Evolutionary conservation across 2,329 filamentous ascomycete genomes (phyloP), one percentile per base, ranked within the genome.

Genomic region (Pestalotiopsis sp.): DNA sequence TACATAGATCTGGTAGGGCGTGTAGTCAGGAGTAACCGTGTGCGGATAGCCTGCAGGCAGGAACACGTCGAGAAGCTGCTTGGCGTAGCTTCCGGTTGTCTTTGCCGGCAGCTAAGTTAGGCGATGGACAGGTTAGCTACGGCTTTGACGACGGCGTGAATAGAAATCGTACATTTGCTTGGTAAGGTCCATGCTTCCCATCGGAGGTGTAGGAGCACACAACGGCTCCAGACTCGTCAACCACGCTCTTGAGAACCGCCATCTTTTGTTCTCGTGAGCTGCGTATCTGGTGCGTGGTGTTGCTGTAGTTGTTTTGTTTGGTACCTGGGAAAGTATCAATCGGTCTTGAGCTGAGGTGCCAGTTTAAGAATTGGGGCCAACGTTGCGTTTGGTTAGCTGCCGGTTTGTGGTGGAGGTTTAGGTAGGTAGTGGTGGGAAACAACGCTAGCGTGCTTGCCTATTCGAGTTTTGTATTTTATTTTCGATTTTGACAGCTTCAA

Each of bases 31-130:
- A 1, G 92, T 95, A 38, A 98, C 95, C 63, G 91, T 96, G 73
- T 94, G 89, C 0, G 94, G 95, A 79, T 92, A 98, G n/a, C 94
- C 94, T 1, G 92, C 90, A 0, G 95, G 95, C 1, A 97, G 85
- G 77, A 97, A 97, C 36, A 95, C 88, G 73, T 93, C 90, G 57
- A 94, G 77, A 9, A 84, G 68, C 17, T 78, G 77, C 70, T 83
- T 84, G 70, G 69, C 70, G 60, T 72, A 71, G 69, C 70, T 69
- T 62, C 72, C 71, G 3, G 59, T 67, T 17, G 72, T 73, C 63
- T 73, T 68, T 69, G 71, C 72, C n/a, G 72, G 72, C 31, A 62
- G 57, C 71, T 71, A 38, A 9, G 7, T 36, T 4, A 45, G 41
- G 41, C 17, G 17, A 27, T n/a, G 25, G 13, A 2, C 25, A 41